Base-by-base conservation (phyloP, 345 rosid species). In the Salix arbutifolia region DNA sequence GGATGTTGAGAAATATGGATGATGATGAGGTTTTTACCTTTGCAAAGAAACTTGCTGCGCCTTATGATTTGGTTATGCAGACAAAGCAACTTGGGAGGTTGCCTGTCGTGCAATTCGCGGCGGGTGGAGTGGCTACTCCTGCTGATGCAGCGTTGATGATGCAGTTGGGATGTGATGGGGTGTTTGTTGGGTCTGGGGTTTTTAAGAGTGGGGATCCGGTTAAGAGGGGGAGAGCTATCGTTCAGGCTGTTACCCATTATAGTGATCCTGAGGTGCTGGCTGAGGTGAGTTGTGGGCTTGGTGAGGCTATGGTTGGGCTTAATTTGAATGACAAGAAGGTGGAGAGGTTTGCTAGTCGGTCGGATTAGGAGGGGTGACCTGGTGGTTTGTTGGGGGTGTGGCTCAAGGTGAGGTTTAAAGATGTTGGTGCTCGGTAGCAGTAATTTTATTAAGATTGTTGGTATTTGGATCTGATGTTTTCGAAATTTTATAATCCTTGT, bases 1-100 rank as follows among this genome's bases (percentile, higher is more conserved):
- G 94, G 75, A 77, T 80, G 9, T 68, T 92, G 67, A 76, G 85
- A 72, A 89, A 80, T 80, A 92, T 91, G 94, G 97, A 90, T 40
- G 96, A 91, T 18, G 97, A 90, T 35, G 96, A 91, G 85, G 91
- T 91, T 11, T 91, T 91, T 80, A 64, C 82, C 10, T 91, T 85
- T 77, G 91, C 96, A 0, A 92, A 91, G 80, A 90, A 88, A 68
- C 87, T 80, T 65, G 78, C 83, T 35, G 83, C 83, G 9, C 83
- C 83, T 9, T 80, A 80, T 19, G 83, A 80, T 42, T 65, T 80
- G 76, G 83, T 80, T 61, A 75, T 80, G 83, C 83, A 80, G 76
- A 80, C 83, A 30, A 80, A 80, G 52, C 83, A 80, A 50, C 33
- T 80, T 35, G 79, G 83, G 23, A 75, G 83, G 79, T 35, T 80